phyloP scores from a whole-genome alignment of 129 eudicot species.

The Saposhnikovia divaricata region DNA sequence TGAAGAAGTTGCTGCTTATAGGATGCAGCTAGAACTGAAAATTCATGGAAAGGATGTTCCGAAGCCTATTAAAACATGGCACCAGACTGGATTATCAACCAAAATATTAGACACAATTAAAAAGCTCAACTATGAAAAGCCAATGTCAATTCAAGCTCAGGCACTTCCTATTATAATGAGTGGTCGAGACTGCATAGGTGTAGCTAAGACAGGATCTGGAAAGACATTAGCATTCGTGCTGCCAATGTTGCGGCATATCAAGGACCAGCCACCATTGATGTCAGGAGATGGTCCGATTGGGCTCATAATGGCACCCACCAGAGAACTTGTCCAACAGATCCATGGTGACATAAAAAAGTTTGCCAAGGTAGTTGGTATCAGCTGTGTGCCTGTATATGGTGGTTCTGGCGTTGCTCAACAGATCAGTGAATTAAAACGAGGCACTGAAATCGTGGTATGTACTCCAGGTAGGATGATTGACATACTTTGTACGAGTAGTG shows the following conservation, averaged over 20 bases:
- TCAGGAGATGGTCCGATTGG: conserved; percentile 34
- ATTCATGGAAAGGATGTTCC: conserved; percentile 18
- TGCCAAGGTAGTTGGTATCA: conserved; percentile 21
- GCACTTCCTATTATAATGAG: conserved; percentile 35
- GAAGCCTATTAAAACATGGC: conserved; percentile 11
- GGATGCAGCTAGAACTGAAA: conserved; percentile 22
- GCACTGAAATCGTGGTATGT: conserved; percentile 30
- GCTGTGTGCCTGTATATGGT: conserved; percentile 32
- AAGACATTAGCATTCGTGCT: conserved; percentile 35
- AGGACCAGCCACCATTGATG: conserved; percentile 22
- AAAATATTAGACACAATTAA: conserved; percentile 5
- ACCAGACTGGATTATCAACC: conserved; percentile 8
- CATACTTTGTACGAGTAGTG: conserved; percentile 21
- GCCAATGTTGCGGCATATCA: conserved; percentile 32
- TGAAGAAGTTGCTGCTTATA: conserved; percentile 15
- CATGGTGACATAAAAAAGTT: conserved; percentile 25
- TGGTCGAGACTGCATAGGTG: conserved; percentile 38
- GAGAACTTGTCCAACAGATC: conserved; percentile 35
- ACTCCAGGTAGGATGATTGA: conserved; percentile 32
- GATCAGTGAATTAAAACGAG: conserved; percentile 22
- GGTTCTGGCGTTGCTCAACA: conserved; percentile 36
- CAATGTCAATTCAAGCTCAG: conserved; percentile 31
- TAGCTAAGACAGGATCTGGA: conserved; percentile 37
- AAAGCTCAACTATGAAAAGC: conserved; percentile 14
- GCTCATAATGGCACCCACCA: conserved; percentile 35